Evolutionary conservation across 148 eudicot genomes (phyloP).

Genomic region (Amaranthus palmeri): DNA sequence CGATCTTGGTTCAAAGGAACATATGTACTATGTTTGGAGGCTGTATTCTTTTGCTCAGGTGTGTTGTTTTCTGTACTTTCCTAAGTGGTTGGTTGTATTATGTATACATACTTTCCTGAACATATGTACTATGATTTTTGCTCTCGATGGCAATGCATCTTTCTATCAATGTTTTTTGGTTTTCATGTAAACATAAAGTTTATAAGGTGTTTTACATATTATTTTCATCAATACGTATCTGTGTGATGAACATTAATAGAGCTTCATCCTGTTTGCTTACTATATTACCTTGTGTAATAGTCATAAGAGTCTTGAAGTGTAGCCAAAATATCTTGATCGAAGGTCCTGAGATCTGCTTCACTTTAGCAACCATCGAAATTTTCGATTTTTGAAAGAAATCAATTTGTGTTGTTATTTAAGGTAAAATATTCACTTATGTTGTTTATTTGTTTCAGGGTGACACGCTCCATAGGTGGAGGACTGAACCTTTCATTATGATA

Average conservation of each 20-base stretch:
- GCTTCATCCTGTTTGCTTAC: neutral
- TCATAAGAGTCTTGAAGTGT: neutral
- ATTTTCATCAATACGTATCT: too few species aligned
- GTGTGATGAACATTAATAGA: too few species aligned
- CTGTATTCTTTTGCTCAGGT: slow-evolving; percentile 99
- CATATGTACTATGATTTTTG: too few species aligned
- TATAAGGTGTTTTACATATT: too few species aligned
- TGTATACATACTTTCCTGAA: too few species aligned
- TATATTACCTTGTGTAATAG: neutral
- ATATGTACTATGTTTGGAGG: slow-evolving; percentile 96
- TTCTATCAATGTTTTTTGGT: too few species aligned
- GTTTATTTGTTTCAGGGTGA: slow-evolving; percentile 60
- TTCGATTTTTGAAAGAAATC: neutral
- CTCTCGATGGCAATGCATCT: too few species aligned
- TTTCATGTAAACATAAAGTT: too few species aligned
- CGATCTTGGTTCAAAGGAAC: slow-evolving; percentile 93
- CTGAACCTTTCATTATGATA: slow-evolving; percentile 96
- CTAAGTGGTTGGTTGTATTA: slow-evolving; percentile 1
- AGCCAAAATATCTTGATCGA: neutral
- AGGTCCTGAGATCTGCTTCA: neutral
- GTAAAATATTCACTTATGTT: neutral
- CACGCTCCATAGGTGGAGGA: slow-evolving; percentile 93
- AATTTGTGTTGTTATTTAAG: neutral
- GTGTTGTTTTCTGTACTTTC: slow-evolving; percentile 15
- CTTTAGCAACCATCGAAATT: neutral